phyloP scores from a whole-genome alignment of 2,329 filamentous ascomycete species.

The Thyridium curvatum region DNA sequence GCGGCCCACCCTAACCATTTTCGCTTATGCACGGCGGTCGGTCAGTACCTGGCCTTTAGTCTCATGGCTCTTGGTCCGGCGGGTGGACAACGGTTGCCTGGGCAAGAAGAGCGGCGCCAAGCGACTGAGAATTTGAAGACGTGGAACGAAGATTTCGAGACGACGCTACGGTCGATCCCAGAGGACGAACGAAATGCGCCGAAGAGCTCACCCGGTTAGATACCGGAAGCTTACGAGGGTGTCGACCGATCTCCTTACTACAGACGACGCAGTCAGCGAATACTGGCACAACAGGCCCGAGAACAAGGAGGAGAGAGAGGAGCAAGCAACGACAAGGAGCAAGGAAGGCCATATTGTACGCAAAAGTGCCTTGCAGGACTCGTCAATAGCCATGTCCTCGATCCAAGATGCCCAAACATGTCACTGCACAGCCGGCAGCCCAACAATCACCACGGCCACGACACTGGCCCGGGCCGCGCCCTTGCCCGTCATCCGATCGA shows the following conservation, averaged over 20 bases:
- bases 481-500: slow-evolving; percentile 24
- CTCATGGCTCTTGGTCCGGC: slow-evolving; percentile 16
- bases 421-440: too few relatives aligned
- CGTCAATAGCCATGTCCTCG: not conserved
- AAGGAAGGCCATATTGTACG: slow-evolving; percentile 3
- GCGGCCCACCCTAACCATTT: slow-evolving; percentile 11
- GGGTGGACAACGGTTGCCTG: slow-evolving; percentile 5
- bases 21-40: slow-evolving; percentile 16
- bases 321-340: not conserved
- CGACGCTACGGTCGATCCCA: slow-evolving; percentile 7
- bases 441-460: too few relatives aligned
- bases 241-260: slow-evolving; percentile 10
- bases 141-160: slow-evolving; percentile 10
- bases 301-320: not conserved
- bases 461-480: too few relatives aligned
- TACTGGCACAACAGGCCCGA: not conserved
- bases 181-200: slow-evolving; percentile 4
- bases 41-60: slow-evolving; percentile 21
- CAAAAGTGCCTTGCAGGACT: slow-evolving; percentile 5
- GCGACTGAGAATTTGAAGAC: slow-evolving; percentile 3
- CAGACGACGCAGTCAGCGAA: not conserved
- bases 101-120: slow-evolving; percentile 12
- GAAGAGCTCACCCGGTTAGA: slow-evolving; percentile 7
- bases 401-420: slow-evolving; percentile 6
- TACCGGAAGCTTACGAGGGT: slow-evolving; percentile 9